These are phyloP conservation scores for Ustilago crameri DNA, from an alignment of 1,284 basidiomycete species.

Conservation along the genomic window DNA sequence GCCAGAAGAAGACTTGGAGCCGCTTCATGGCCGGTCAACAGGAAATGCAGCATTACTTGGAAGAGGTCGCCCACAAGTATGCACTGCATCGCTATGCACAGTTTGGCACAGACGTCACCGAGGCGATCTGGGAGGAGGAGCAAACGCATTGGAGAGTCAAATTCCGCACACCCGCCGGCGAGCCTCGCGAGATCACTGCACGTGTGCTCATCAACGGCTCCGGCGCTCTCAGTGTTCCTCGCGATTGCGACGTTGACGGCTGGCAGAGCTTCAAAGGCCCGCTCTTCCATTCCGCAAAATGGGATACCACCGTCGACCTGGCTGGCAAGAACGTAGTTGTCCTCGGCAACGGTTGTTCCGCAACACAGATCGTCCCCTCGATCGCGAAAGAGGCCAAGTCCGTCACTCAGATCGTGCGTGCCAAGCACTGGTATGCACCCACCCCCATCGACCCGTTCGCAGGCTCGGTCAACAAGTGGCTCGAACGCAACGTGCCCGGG, in stretches of 20 bases:
- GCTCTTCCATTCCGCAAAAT: constrained; percentile 65
- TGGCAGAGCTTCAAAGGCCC: constrained; percentile 46
- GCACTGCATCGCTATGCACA: constrained; percentile 26
- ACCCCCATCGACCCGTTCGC: constrained; percentile 36
- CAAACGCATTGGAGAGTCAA: constrained; percentile 48
- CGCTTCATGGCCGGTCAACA: constrained; percentile 30
- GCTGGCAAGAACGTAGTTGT: constrained; percentile 61
- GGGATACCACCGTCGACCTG: constrained; percentile 59
- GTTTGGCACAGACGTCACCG: constrained; percentile 37
- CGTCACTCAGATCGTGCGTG: constrained; percentile 43
- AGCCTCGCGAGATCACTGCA: constrained; percentile 24
- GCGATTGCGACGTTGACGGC: constrained; percentile 44
- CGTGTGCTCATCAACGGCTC: constrained; percentile 37
- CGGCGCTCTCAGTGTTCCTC: constrained; percentile 42
- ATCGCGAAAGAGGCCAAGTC: constrained; percentile 34
- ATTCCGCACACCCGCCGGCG: constrained; percentile 6
- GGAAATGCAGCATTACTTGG: constrained; percentile 48
- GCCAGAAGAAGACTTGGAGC: constrained; percentile 36
- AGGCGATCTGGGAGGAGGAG: constrained; percentile 39
- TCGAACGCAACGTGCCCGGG: constrained; percentile 32
- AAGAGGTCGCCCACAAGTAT: constrained; percentile 28
- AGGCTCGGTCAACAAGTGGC: constrained; percentile 3
- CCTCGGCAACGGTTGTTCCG: constrained; percentile 62
- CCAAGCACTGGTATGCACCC: constrained; percentile 52
- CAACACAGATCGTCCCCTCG: constrained; percentile 52